Evolutionary conservation across 139 green algal genomes (phyloP), one percentile per base, ranked within the genome.

Genomic region (Monoraphidium neglectum): DNA sequence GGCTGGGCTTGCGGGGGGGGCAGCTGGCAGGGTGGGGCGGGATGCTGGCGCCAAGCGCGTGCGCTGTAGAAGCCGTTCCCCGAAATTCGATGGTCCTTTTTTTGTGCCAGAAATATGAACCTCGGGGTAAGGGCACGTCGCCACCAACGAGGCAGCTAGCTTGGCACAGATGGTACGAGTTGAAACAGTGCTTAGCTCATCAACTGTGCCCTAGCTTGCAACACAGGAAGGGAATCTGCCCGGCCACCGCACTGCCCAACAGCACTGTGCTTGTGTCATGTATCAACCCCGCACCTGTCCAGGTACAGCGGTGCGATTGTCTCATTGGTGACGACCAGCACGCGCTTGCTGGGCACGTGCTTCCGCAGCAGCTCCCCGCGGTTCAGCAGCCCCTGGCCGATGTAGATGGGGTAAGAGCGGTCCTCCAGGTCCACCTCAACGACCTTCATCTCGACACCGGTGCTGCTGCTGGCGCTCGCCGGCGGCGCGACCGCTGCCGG

Each of bases 371-470:
- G 75, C 51, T 92, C 87, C 68, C 77, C 64, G 30, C 92, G 61
- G 46, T 95, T 79, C 37, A 99, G 79, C 37, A 99, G 80, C 40
- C 83, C 87, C 0, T 71, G 65, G 33, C 95, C 96, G 24, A 99
- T 98, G 87, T 98, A 97, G 61, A 99, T 99, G 33, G 96, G 96
- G 75, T 99, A 99, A 4, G 88, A 92, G 6, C 96, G 87, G 59
- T 97, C 90, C 2, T 93, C 95, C 43, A 98, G 79, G 47, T 93
- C 86, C 1, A 99, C 95, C 0, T 92, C 63, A 0, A 96, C 91
- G 0, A 77, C 77, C 74, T 89, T 89, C 76, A 90, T 82, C 2
- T 67, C 28, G 2, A 24, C 26, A 0, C 47, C 32, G n/a, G 26
- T 62, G 13, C 47, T 13, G 18, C 46, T 53, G 21, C 36, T 57